Base-by-base conservation (phyloP, 164 flowering plant species). In the Santalum album region DNA sequence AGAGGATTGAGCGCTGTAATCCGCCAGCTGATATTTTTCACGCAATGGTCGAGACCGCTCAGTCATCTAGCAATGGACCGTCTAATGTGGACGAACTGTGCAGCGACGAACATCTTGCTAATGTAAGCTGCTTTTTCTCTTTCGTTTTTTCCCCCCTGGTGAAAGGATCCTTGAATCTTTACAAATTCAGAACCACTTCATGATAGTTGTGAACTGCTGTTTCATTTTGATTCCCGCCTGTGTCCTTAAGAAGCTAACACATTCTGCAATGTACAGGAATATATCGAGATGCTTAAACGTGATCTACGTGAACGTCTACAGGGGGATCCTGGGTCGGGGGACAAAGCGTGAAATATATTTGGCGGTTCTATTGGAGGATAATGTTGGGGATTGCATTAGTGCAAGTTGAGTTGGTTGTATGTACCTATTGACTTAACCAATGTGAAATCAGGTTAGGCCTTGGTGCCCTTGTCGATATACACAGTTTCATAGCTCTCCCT, bases 21-120 rank as follows among this genome's bases (percentile, higher is more conserved):
- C 51, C 86, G 34, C 82, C 99, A 7, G 56, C 7, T 16, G 80
- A 72, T 54, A 71, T 87, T 53, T 83, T 92, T 61, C 78, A 65
- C 17, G 63, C 82, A 32, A 43, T 89, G 38, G 82, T 66, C 38
- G 79, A 78, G 52, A 77, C 83, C 21, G 69, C 58, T 23, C 58
- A 39, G 47, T 29, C 66, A 20, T 51, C 51, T 57, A 66, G 59
- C 20, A 43, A 54, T 50, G 83, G 59, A 52, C 58, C n/a, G 65
- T 54, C 56, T 81, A n/a, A n/a, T 42, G 54, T 78, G 57, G 68
- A 79, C 22, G 89, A 74, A 55, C 34, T 92, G 49, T 69, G 81
- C 69, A 56, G 62, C n/a, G 73, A 81, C 29, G 83, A 67, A 15
- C 70, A 32, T 49, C 84, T 92, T 44, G 79, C 65, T 18, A 59